These are phyloP conservation scores for Diaporthe aspalathi DNA, from an alignment of 2,329 filamentous ascomycete species.

Conservation along the genomic window DNA sequence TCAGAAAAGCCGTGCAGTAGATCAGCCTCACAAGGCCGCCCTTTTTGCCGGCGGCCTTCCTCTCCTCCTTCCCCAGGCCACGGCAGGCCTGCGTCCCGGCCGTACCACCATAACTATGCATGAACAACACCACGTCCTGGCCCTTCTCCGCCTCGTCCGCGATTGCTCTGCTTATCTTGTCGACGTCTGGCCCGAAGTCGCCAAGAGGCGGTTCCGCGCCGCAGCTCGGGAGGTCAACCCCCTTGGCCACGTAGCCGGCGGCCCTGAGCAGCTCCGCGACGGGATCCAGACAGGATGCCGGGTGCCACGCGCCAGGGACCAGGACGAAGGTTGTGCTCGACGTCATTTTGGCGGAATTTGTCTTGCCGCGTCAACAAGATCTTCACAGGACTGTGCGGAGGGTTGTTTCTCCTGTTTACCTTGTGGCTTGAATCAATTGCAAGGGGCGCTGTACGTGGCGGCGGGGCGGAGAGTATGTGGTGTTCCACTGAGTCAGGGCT, in stretches of 20 bases:
- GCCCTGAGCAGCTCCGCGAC: conserved; percentile 9
- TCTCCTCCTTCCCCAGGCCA: conserved; percentile 25
- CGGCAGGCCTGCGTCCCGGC: conserved; percentile 26
- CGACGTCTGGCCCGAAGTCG: conserved; percentile 20
- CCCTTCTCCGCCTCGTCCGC: conserved; percentile 15
- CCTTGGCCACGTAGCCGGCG: conserved; percentile 9
- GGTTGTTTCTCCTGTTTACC: background rate
- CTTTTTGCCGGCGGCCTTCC: conserved; percentile 5
- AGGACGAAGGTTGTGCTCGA: conserved; percentile 23
- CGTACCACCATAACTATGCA: conserved; percentile 33
- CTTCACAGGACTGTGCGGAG: conserved; percentile 6
- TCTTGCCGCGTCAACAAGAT: background rate
- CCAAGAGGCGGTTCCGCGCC: conserved; percentile 19
- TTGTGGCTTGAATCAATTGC: background rate
- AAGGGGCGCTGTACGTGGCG: background rate
- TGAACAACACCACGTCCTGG: conserved; percentile 30
- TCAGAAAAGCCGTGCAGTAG: conserved; percentile 28
- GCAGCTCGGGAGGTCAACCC: conserved; percentile 14
- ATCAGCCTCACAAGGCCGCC: conserved; percentile 22
- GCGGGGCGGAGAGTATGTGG: background rate
- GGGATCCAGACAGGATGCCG: background rate
- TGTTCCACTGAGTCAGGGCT: conserved; percentile 10
- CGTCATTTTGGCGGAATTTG: conserved; percentile 4
- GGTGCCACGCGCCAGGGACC: conserved; percentile 30
- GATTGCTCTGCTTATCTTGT: background rate